Conservation (phyloP, 768 basidiomycete genomes). For the Psilocybe cubensis region DNA sequence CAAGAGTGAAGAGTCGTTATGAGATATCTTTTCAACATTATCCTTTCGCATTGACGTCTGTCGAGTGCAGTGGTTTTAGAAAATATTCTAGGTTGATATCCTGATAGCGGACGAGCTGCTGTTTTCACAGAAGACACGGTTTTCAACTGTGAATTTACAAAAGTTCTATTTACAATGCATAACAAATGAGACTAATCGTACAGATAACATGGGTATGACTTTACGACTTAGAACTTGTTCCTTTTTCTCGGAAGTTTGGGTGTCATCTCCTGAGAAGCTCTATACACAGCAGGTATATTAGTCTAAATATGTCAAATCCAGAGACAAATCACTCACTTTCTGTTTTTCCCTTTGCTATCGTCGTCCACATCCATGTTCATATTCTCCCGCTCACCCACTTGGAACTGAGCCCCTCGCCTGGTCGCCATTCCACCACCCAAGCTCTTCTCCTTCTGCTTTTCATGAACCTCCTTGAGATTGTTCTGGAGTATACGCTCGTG, state of each 20-base stretch:
- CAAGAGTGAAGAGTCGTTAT: too few species aligned
- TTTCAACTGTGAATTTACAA: too few species aligned
- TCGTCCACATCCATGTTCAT: constrained; percentile 73
- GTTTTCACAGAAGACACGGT: too few species aligned
- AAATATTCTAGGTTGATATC: too few species aligned
- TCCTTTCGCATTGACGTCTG: too few species aligned
- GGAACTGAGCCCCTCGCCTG: constrained; percentile 23
- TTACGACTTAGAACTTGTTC: constrained; percentile 47
- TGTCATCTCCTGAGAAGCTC: constrained; percentile 43
- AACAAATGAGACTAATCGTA: neutral
- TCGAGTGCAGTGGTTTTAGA: too few species aligned
- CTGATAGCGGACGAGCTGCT: too few species aligned
- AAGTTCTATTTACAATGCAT: neutral
- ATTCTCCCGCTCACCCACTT: constrained; percentile 33
- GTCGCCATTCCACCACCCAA: constrained; percentile 33
- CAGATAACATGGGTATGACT: neutral
- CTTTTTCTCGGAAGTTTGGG: constrained; percentile 60
- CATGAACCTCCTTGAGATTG: constrained; percentile 62
- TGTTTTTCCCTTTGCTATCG: constrained; percentile 57
- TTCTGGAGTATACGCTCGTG: constrained; percentile 59
- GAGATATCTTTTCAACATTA: too few species aligned
- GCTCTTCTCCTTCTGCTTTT: constrained; percentile 64
- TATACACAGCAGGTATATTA: constrained; percentile 18
- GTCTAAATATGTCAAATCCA: neutral
- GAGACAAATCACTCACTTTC: constrained; percentile 52